Conservation (phyloP, 768 basidiomycete genomes). For the Podaxis carcinomalis region DNA sequence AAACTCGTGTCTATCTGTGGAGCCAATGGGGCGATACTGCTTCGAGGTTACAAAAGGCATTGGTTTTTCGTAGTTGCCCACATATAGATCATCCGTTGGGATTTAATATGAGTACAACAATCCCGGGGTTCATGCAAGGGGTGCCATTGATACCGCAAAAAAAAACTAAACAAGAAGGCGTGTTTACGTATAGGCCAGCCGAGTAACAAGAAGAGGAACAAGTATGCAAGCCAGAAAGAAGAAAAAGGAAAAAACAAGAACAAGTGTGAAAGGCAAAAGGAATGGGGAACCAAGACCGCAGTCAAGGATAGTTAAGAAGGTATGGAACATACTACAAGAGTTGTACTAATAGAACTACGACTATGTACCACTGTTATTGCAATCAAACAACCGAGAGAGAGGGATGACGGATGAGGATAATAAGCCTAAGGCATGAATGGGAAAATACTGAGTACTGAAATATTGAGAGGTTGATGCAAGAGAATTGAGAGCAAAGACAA, state of each 20-base stretch:
- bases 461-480: slow-evolving; percentile 3
- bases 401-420: slow-evolving; percentile 6
- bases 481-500: slow-evolving; percentile 4
- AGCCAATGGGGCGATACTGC: too few species aligned
- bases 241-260: slow-evolving; percentile 18
- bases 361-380: slow-evolving; percentile 11
- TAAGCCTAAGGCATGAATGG: neutral
- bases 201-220: slow-evolving; percentile 14
- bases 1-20: too few species aligned
- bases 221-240: slow-evolving; percentile 14
- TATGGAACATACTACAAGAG: slow-evolving; percentile 10
- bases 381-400: slow-evolving; percentile 9
- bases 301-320: slow-evolving; percentile 16
- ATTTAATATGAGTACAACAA: neutral
- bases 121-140: neutral
- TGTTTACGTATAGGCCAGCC: neutral
- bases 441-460: neutral
- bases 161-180: neutral
- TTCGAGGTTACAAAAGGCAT: too few species aligned
- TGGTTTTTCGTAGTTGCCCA: too few species aligned
- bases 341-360: slow-evolving; percentile 10
- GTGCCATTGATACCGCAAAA: neutral
- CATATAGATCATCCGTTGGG: neutral
- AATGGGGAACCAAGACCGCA: slow-evolving; percentile 12
- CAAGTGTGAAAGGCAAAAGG: slow-evolving; percentile 9